Percentiles rank a stretch among this genome's conserved stretches.
phyloP scores from a whole-genome alignment of 2,329 filamentous ascomycete species.

The Allantophomopsis lycopodina region DNA sequence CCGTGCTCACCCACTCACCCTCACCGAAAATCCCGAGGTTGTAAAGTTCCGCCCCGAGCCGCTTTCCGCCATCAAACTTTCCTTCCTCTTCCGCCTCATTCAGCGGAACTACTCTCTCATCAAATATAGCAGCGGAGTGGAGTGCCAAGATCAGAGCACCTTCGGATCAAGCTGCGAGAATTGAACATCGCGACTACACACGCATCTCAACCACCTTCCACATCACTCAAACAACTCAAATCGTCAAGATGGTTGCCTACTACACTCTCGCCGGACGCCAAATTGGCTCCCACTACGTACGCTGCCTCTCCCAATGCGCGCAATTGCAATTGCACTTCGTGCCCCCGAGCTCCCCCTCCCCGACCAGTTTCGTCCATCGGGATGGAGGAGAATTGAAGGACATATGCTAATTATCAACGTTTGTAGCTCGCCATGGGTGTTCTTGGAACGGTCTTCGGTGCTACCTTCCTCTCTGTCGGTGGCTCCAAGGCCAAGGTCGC shows the following conservation, averaged over 20 bases:
- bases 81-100: too few relatives aligned
- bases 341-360: background rate
- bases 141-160: too few relatives aligned
- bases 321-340: background rate
- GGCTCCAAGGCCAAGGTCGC: constrained; percentile 12
- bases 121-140: too few relatives aligned
- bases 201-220: too few relatives aligned
- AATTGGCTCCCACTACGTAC: constrained; percentile 19
- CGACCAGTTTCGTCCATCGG: constrained; percentile 2
- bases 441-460: constrained; percentile 10
- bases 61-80: too few relatives aligned
- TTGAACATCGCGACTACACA: too few relatives aligned
- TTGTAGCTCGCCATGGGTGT: constrained; percentile 17
- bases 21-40: too few relatives aligned
- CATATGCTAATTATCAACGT: constrained; percentile 6
- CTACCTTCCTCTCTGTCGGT: constrained; percentile 7
- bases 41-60: too few relatives aligned
- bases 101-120: too few relatives aligned
- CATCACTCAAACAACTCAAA: constrained; percentile 1
- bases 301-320: constrained; percentile 4
- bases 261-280: constrained; percentile 19
- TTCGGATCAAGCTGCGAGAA: too few relatives aligned
- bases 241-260: constrained; percentile 17
- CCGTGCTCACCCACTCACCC: too few relatives aligned
- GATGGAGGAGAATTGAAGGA: background rate